Evolutionary conservation across 345 rosid genomes (phyloP), one percentile per base, ranked within the genome.

Genomic region (Citrus trifoliata): DNA sequence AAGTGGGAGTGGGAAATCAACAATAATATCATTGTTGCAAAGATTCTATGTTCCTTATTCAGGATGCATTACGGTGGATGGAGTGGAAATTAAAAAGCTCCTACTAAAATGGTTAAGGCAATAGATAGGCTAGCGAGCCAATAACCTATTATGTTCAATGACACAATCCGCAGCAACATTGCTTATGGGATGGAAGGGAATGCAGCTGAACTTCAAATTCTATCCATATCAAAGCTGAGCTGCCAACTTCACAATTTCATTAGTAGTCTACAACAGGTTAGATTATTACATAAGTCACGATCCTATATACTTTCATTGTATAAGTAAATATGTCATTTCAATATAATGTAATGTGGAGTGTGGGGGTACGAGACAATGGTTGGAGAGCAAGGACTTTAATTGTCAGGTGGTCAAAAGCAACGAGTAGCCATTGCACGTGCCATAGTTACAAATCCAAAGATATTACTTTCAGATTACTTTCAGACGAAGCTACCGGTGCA

Each of bases 1-100:
- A 78, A 94, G 97, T 46, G 96, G 95, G 19, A 80, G 96, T 10
- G 98, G 97, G 4, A 94, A 93, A 85, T 94, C 97, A 1, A 91
- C 96, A 0, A 93, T 89, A 51, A 86, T 91, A 4, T 79, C 98
- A 0, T 91, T 90, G 80, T 19, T 93, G 84, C 96, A 91, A 72
- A 84, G 97, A 59, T 94, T 93, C 76, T 93, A 94, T 37, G 90
- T 91, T 81, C 94, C 91, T 18, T 93, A 94, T 56, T 86, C 92
- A 0, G 97, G 98, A 67, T 84, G 46, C 24, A 90, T 91, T 33
- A 91, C 87, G 42, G 87, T 94, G 2, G 98, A 92, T 59, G 92
- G 98, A 28, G 85, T 88, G 53, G 90, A 91, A 69, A 91, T 93
- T 58, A 86, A 84, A 78, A 86, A 75, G 16, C 82, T 94, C 35